Evolutionary conservation across 805 yeast species (phyloP), one percentile per base, ranked within the genome.

Genomic region (Yamadazyma endophytica): DNA sequence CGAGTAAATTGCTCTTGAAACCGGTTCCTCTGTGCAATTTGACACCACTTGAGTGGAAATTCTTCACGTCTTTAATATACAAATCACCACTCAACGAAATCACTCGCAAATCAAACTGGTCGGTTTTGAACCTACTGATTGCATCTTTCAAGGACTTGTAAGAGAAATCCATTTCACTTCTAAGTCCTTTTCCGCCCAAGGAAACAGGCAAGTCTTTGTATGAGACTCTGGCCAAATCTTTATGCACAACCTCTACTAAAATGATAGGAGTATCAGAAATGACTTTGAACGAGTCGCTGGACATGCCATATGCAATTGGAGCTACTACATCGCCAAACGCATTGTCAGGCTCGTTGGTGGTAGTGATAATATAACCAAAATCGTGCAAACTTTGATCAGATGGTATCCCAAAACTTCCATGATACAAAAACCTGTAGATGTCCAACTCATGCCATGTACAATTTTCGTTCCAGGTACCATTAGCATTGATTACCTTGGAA

Each of bases 391-490:
- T 25, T 1, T 39, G 21, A 50, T 87, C 96, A 4, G 64, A 52
- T 0, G 95, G 92, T 15, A 83, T 50, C 2, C 80, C 58, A 54
- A 90, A 89, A 0, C 85, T 74, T 5, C 83, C 94, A 55, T 90
- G 97, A 51, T 76, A 75, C 28, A 86, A 58, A 50, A 82, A 90
- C 49, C 96, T 68, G 27, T 85, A 47, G 22, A 83, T 54, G 53
- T 90, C 97, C 33, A 85, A 60, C 37, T 87, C 70, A 54, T 90
- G 80, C 97, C 97, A 90, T 15, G 77, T 78, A 46, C 96, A 89
- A 43, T 81, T 88, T 42, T 79, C 82, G 14, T 29, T 30, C 65
- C 70, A 65, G 5, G 32, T 28, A 1, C 68, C 69, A 28, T 67
- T 61, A 8, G 13, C 75, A 21, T 46, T 55, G 16, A 60, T 52